These are phyloP conservation scores for Eutrema heterophyllum DNA, from an alignment of 345 rosid genomes.

Conservation along the genomic window DNA sequence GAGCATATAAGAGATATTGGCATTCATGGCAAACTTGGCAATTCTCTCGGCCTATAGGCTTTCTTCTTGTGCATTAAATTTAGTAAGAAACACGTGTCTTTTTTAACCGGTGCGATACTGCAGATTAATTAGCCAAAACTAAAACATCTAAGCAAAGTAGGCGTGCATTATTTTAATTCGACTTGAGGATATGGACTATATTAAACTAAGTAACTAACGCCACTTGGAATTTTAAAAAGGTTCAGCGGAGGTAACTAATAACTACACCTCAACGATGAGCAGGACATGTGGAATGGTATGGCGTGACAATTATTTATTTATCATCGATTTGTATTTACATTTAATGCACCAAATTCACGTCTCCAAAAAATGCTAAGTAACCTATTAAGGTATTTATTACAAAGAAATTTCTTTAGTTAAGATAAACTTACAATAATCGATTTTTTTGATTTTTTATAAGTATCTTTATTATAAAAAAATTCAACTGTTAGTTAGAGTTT, in stretches of 20 bases:
- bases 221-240: background rate
- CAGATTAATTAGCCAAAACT: background rate
- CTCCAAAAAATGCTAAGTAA: background rate
- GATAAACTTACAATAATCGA: too few species aligned
- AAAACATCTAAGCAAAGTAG: background rate
- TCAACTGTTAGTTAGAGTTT: background rate
- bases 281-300: constrained; percentile 4
- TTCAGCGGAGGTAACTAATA: background rate
- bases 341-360: background rate
- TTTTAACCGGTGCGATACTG: background rate
- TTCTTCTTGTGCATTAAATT: background rate
- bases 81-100: background rate
- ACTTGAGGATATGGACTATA: background rate
- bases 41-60: background rate
- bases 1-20: too few species aligned
- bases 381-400: too few species aligned
- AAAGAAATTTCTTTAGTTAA: too few species aligned
- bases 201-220: background rate
- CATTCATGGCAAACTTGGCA: background rate
- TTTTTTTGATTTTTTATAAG: background rate
- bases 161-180: background rate
- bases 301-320: background rate
- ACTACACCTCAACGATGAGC: background rate
- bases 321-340: background rate
- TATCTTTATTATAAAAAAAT: background rate